Evolutionary conservation across 2,329 filamentous ascomycete genomes (phyloP).

Genomic region (Alternaria sp.): DNA sequence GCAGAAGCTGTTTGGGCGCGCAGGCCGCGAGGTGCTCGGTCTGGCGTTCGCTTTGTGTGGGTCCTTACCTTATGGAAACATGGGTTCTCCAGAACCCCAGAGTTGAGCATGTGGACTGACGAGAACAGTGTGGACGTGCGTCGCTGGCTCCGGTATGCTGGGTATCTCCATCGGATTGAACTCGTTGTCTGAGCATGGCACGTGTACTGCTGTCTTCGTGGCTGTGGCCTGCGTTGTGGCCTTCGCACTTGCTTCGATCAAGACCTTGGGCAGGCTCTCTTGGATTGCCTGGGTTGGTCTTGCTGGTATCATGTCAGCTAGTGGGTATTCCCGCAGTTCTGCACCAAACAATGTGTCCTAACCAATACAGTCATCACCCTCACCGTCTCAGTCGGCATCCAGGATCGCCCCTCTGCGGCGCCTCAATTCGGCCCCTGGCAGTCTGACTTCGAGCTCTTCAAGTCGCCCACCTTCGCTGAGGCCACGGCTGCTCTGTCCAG

Average conservation of each 20-base stretch:
- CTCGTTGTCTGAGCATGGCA: slow-evolving; percentile 67
- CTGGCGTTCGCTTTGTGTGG: slow-evolving; percentile 49
- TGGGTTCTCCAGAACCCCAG: slow-evolving; percentile 20
- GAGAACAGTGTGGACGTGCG: slow-evolving; percentile 57
- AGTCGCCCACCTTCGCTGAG: slow-evolving; percentile 25
- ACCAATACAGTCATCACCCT: slow-evolving; percentile 24
- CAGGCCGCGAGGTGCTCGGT: slow-evolving; percentile 60
- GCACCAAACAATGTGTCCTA: too few relatives aligned
- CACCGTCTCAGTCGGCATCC: slow-evolving; percentile 36
- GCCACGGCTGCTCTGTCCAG: slow-evolving; percentile 33
- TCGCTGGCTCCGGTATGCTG: slow-evolving; percentile 73
- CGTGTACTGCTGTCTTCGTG: slow-evolving; percentile 71
- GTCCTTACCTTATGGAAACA: slow-evolving; percentile 17
- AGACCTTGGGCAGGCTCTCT: slow-evolving; percentile 43
- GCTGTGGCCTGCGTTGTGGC: slow-evolving; percentile 67
- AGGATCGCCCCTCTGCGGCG: slow-evolving; percentile 35
- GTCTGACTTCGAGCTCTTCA: slow-evolving; percentile 33
- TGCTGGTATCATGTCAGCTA: slow-evolving; percentile 28
- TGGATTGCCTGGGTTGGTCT: slow-evolving; percentile 41
- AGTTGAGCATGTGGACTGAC: slow-evolving; percentile 6
- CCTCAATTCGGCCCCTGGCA: slow-evolving; percentile 31
- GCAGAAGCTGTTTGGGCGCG: slow-evolving; percentile 61
- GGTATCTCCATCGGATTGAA: slow-evolving; percentile 52
- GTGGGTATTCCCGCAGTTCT: slow-evolving; percentile 9
- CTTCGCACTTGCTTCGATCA: slow-evolving; percentile 55